A percentile compares a stretch with the other conserved stretches of the same genome.
These are phyloP conservation scores for Trichoderma koningiopsis DNA, from an alignment of 2,329 filamentous ascomycete species.

Conservation along the genomic window DNA sequence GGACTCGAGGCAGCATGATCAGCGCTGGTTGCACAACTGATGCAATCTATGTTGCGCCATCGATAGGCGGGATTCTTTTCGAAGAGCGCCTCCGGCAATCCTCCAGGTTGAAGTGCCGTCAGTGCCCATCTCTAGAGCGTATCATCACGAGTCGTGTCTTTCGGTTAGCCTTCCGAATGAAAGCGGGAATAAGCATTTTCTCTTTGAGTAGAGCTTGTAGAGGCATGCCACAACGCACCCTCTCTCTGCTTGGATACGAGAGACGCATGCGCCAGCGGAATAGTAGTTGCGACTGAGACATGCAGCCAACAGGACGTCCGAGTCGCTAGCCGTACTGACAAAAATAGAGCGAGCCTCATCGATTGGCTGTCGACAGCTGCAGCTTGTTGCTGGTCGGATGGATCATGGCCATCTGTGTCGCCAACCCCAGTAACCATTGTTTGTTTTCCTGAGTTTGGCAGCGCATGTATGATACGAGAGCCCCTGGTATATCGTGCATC, in stretches of 20 bases:
- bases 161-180: background rate
- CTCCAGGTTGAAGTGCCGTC: background rate
- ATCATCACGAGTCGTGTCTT: background rate
- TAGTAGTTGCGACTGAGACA: constrained; percentile 1
- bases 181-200: background rate
- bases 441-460: background rate
- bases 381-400: background rate
- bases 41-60: background rate
- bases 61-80: background rate
- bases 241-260: constrained; percentile 5
- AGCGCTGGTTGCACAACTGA: background rate
- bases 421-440: background rate
- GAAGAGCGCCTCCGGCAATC: background rate
- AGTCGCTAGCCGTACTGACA: background rate
- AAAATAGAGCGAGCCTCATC: constrained; percentile 14
- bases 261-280: background rate
- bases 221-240: background rate
- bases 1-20: background rate
- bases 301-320: constrained; percentile 11
- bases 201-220: background rate
- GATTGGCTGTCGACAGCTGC: background rate
- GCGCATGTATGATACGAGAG: background rate
- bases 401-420: background rate
- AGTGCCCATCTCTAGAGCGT: background rate
- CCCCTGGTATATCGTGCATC: background rate